Evolutionary conservation across 345 rosid species (phyloP), one percentile per base, ranked within the genome.

Genomic region (Rubroshorea leprosula): DNA sequence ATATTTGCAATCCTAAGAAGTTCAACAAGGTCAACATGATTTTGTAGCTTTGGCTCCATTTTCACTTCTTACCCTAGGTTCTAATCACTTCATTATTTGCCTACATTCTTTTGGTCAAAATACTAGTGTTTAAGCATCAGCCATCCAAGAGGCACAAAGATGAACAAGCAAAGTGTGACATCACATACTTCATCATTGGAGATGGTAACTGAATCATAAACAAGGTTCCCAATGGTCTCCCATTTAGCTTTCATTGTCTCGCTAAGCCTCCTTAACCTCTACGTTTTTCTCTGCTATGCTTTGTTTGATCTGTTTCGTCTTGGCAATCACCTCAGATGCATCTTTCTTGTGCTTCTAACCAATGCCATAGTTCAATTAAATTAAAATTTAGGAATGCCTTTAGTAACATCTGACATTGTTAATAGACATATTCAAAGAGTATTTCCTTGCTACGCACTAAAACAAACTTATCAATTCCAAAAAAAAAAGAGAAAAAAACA

Each of bases 1-100:
- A 67, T 29, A 57, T 89, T 87, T 0, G 91, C 97, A 57, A 89
- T 80, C 8, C 71, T 92, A 19, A 84, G 80, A 66, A 80, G 83
- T 64, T 89, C 95, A 57, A 89, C 87, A 21, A 89, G 97, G 61
- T 89, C 95, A 41, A 89, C 95, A 68, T 89, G 97, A 75, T 80
- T 86, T 74, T 71, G 79, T 51, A 86, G 49, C 62, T 77, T 84
- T n/a, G 75, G 57, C 69, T 77, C 80, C 39, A 61, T 5, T 13
- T n/a, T n/a, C 81, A 75, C 65, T 64, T 82, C 65, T 76, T 80
- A 35, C 92, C 97, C 81, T 79, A 79, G 6, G 60, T 8, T 57
- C 77, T 80, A 52, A 67, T 51, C 46, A 82, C 80, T 54, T 62
- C 63, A 76, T 89, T 89, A 65, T 82, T 73, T 2, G 76, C 92